A percentile compares a stretch with the other conserved stretches of the same genome.
Conservation (phyloP, 2,329 filamentous ascomycete genomes). For the Fusarium napiforme region DNA sequence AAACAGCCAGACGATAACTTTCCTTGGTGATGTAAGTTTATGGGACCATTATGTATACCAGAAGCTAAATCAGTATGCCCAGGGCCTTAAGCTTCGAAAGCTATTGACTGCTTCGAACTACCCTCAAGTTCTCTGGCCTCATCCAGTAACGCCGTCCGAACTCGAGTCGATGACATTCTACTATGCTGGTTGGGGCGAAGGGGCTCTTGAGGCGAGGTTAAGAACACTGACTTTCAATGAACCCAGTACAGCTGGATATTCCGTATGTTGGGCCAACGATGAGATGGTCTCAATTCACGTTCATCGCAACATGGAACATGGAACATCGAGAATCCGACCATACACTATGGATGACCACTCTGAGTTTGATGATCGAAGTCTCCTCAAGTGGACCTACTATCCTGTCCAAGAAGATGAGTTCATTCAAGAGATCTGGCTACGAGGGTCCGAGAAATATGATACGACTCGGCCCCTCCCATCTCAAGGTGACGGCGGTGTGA, state of each 20-base stretch:
- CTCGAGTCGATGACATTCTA: not conserved
- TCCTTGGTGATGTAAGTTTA: conserved; percentile 15
- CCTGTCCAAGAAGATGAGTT: conserved; percentile 1
- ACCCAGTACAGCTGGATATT: conserved; percentile 10
- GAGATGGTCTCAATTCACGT: conserved; percentile 8
- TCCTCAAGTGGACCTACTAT: conserved; percentile 13
- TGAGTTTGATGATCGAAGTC: not conserved
- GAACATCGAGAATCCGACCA: fast-evolving
- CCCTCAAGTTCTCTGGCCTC: not conserved
- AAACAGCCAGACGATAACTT: not conserved
- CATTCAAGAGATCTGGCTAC: conserved; percentile 19
- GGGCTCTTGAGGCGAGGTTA: conserved; percentile 3
- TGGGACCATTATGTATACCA: fast-evolving
- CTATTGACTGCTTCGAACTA: not conserved
- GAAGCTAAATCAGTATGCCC: not conserved
- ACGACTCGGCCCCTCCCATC: not conserved
- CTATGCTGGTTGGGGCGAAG: conserved; percentile 23
- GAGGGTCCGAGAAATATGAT: not conserved
- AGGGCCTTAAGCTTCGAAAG: conserved; percentile 16
- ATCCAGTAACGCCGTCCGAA: not conserved
- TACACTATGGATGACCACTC: not conserved
- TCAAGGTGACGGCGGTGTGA: not conserved
- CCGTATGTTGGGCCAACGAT: conserved; percentile 2
- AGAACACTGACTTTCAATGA: conserved; percentile 8
- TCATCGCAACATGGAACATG: not conserved